Percentiles rank a stretch among this genome's conserved stretches.
These are phyloP conservation scores for Aureobasidium sp. DNA, from an alignment of 2,329 filamentous ascomycete genomes.

Conservation along the genomic window DNA sequence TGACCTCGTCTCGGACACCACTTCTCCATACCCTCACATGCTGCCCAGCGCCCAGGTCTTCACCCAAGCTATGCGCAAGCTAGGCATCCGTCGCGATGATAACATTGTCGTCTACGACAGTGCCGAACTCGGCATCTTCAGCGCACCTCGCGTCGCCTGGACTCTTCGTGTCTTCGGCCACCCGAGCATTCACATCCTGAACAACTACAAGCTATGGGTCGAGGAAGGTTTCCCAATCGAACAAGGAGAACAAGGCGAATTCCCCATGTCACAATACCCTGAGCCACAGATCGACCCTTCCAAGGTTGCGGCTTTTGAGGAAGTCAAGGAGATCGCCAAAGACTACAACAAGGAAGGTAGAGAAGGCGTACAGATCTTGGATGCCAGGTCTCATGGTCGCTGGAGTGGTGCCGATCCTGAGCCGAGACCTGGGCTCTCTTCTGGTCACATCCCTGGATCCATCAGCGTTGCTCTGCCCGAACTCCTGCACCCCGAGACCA, in stretches of 20 bases:
- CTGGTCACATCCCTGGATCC: conserved; percentile 85
- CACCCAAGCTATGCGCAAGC: conserved; percentile 74
- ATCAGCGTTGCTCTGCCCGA: conserved; percentile 72
- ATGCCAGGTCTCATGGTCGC: conserved; percentile 70
- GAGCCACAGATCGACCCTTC: conserved; percentile 39
- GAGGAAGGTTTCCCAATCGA: conserved; percentile 74
- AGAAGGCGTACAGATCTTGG: conserved; percentile 77
- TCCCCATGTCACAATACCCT: conserved; percentile 33
- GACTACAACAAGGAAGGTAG: conserved; percentile 74
- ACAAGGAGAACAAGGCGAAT: conserved; percentile 56
- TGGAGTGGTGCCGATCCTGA: conserved; percentile 80
- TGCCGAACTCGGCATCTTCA: conserved; percentile 86
- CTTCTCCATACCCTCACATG: conserved; percentile 93
- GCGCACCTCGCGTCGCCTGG: conserved; percentile 88
- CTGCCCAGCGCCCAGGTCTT: conserved; percentile 74
- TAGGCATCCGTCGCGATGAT: conserved; percentile 82
- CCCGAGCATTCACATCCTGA: conserved; percentile 74
- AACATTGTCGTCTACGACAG: conserved; percentile 90
- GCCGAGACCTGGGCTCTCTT: conserved; percentile 71
- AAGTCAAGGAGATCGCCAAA: conserved; percentile 67
- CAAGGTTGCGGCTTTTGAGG: conserved; percentile 71
- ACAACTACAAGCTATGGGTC: conserved; percentile 95
- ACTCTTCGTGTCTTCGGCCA: conserved; percentile 88
- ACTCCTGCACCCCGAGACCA: conserved; percentile 73
- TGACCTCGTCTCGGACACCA: conserved; percentile 79